A percentile compares a stretch with the other conserved stretches of the same genome.
phyloP scores from a whole-genome alignment of 2,329 filamentous ascomycete species.

The Aspergillus pseudoglaucus region DNA sequence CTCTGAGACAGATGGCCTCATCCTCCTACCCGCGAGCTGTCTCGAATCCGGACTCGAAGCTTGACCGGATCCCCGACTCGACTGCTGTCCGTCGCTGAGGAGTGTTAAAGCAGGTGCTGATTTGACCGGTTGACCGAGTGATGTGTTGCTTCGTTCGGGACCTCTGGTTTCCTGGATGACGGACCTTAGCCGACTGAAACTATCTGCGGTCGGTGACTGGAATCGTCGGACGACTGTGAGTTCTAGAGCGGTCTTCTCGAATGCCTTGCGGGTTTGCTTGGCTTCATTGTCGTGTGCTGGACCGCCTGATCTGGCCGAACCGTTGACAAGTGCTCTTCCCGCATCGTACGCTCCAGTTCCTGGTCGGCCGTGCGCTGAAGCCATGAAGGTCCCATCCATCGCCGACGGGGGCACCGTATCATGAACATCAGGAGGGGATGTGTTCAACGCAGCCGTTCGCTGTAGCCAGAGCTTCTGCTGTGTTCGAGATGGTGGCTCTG shows the following conservation, averaged over 20 bases:
- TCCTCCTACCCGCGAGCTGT: constrained; percentile 15
- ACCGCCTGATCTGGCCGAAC: constrained; percentile 20
- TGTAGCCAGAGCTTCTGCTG: constrained; percentile 45
- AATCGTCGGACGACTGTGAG: constrained; percentile 41
- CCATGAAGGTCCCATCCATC: constrained; percentile 30
- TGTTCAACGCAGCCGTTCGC: constrained; percentile 39
- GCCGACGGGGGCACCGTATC: constrained; percentile 28
- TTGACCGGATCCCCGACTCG: constrained; percentile 7
- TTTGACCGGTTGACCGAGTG: constrained; percentile 27
- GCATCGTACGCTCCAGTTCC: constrained; percentile 25
- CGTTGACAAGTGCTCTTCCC: constrained; percentile 22
- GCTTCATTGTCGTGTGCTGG: constrained; percentile 29
- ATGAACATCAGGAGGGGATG: constrained; percentile 37
- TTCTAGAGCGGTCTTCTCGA: constrained; percentile 38
- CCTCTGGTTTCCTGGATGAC: constrained; percentile 18
- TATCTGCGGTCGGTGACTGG: constrained; percentile 38
- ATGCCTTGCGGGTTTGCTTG: constrained; percentile 37
- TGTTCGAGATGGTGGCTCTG: constrained; percentile 39
- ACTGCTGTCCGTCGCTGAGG: constrained; percentile 18
- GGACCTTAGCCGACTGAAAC: constrained; percentile 32
- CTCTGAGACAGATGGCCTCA: constrained; percentile 21
- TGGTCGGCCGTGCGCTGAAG: constrained; percentile 23
- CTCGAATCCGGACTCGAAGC: constrained; percentile 17
- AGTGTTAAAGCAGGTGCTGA: constrained; percentile 29
- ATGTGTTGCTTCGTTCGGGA: constrained; percentile 9